Evolutionary conservation across 495 filamentous ascomycete species (phyloP), one percentile per base, ranked within the genome.

Genomic region (Aspergillus avenaceus): DNA sequence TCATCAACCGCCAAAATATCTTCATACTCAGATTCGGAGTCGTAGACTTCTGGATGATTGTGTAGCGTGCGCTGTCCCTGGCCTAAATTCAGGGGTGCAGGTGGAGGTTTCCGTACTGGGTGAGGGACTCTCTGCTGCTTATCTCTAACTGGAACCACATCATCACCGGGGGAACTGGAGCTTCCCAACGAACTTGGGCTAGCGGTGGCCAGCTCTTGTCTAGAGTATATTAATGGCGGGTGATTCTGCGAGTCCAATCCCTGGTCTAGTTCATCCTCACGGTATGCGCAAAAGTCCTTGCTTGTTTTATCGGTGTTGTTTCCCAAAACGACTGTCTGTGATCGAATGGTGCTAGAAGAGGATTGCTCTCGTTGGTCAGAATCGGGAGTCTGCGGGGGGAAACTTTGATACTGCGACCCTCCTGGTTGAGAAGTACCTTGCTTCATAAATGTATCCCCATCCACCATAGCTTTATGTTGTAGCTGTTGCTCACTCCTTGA

Each of bases 11-110:
- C 81, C 4, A 84, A 62, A 13, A 84, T 77, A 57, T 91, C 87
- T 47, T 91, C 89, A 55, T 93, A 92, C 51, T 96, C 91, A 2
- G 90, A 92, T 37, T 84, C 87, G 0, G 85, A 88, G 34, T 86
- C 81, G 2, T 77, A 80, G 13, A 78, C 71, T 3, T 73, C 76
- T 5, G 73, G 54, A 38, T 74, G 72, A 26, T 72, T 67, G 42
- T 69, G 62, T 5, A 70, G 79, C 52, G 73, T 47, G 32, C 47
- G 52, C 18, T 63, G 66, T 2, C 58, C 56, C 47, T 70, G 68
- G 5, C 74, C 79, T 8, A 97, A 77, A 60, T 92, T 84, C 28
- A 97, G 65, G 11, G 91, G 91, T 13, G 89, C 86, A 25, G 91
- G 91, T 6, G 91, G 91, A 19, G 85, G 77, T 67, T 93, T 96